Base-by-base conservation (phyloP, 2,329 filamentous ascomycete species). In the Alternaria triticina region DNA sequence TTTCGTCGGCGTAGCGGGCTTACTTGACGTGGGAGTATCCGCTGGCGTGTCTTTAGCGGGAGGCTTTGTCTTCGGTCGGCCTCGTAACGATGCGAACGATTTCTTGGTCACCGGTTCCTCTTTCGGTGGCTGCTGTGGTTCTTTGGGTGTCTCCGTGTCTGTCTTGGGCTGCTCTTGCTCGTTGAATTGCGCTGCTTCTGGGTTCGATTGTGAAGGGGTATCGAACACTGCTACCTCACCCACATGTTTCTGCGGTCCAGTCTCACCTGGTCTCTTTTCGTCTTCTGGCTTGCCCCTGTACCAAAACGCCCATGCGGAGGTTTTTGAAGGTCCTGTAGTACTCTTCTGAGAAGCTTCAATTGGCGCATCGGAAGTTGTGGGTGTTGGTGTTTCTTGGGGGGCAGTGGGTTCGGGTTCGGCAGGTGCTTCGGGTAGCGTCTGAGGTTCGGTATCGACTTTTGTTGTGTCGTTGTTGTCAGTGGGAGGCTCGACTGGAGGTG, bases 271-370 rank as follows among this genome's bases (percentile, higher is more conserved):
- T 83, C 54, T 71, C 86, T 83, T 40, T 83, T 88, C 68, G 77
- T 74, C 71, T 84, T 86, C 36, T 74, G 81, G 68, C 60, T 79
- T 79, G 4, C 90, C 88, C 49, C 85, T 87, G 13, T 90, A 93
- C 91, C 91, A 95, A 69, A 95, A 94, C 0, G 90, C 91, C 92
- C 92, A 95, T 0, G 90, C 91, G 0, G 91, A 91, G 77, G 66
- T 81, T 70, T 69, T 85, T 72, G 79, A 72, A 66, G 86, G 82
- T 6, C 82, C 79, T 1, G 81, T 78, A 3, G 55, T 67, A 43
- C 58, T 66, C 13, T 61, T 45, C 20, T 57, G 52, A 22, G 49
- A 20, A 22, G 50, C 51, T 22, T 72, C 63, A 10, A 52, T 46
- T 20, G 68, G 57, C 10, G 58, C 64, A n/a, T 65, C 57, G 5